These are phyloP conservation scores for Pouteria campechiana DNA, from an alignment of 179 eudicot genomes.

Conservation along the genomic window DNA sequence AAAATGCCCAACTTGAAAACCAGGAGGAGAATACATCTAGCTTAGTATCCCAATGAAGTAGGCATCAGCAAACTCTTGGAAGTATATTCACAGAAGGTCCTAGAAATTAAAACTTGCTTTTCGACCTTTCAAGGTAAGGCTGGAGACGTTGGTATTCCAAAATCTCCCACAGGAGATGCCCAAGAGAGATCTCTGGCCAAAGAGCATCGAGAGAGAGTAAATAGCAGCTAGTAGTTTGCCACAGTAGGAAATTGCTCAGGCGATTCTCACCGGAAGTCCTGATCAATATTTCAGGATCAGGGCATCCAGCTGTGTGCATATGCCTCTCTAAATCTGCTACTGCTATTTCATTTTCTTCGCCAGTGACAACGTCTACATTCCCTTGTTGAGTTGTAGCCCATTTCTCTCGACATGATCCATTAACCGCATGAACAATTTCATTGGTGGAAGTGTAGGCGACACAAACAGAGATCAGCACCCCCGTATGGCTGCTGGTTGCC, in stretches of 20 bases:
- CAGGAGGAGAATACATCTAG: no score
- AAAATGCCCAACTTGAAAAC: no score
- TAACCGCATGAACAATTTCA: conserved; percentile 43
- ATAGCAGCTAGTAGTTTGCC: conserved; percentile 42
- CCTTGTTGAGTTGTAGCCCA: conserved; percentile 1
- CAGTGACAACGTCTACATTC: not conserved
- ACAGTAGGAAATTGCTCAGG: conserved; percentile 54
- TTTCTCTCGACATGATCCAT: conserved; percentile 20
- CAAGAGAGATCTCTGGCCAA: conserved; percentile 63
- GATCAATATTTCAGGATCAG: conserved; percentile 51
- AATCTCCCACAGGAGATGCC: conserved; percentile 45
- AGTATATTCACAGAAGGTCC: no score
- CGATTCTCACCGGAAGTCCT: conserved; percentile 56
- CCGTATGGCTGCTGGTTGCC: conserved; percentile 35
- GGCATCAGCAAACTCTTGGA: no score
- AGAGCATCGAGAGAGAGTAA: conserved; percentile 31
- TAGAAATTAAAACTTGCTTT: conserved; percentile 11
- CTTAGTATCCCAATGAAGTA: no score
- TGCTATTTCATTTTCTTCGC: conserved; percentile 10
- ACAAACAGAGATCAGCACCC: conserved; percentile 23
- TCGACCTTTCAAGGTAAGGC: conserved; percentile 33
- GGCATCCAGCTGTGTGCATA: conserved; percentile 55
- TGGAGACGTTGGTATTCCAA: conserved; percentile 37
- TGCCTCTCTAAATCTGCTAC: conserved; percentile 33
- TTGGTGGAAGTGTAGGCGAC: conserved; percentile 55